Percentiles rank a stretch among this genome's conserved stretches.
These are phyloP conservation scores for Suaeda aralocaspica DNA, from an alignment of 148 eudicot species.

Conservation along the genomic window DNA sequence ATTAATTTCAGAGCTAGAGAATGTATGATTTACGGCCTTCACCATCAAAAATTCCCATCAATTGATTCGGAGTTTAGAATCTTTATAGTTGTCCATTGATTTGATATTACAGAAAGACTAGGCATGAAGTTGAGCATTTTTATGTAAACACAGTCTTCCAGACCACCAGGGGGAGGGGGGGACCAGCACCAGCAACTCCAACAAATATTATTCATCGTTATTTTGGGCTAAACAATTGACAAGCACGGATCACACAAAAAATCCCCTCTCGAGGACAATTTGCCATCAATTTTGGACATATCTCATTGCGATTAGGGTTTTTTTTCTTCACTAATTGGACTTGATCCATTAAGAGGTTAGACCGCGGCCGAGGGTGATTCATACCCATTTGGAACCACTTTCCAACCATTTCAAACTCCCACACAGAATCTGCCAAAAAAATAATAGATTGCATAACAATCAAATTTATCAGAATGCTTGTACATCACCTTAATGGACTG, in stretches of 20 bases:
- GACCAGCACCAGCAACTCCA: constrained; percentile 86
- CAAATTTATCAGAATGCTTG: background rate
- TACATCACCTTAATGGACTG: background rate
- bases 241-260: constrained; percentile 77
- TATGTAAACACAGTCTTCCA: constrained; percentile 79
- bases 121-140: constrained; percentile 70
- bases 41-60: constrained; percentile 91
- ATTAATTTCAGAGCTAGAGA: background rate
- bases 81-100: constrained; percentile 87
- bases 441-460: background rate
- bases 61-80: constrained; percentile 68
- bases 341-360: constrained; percentile 76
- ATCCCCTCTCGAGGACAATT: constrained; percentile 76
- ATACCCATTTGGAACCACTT: constrained; percentile 28
- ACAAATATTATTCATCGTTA: constrained; percentile 73
- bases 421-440: constrained; percentile 21
- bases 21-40: constrained; percentile 21
- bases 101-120: constrained; percentile 70
- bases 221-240: constrained; percentile 75
- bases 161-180: constrained; percentile 92
- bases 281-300: constrained; percentile 58
- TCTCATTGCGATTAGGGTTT: constrained; percentile 64
- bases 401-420: constrained; percentile 35
- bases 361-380: constrained; percentile 67
- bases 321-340: constrained; percentile 65